Evolutionary conservation across 768 basidiomycete genomes (phyloP), one percentile per base, ranked within the genome.

Genomic region (Psilocybe sp.): DNA sequence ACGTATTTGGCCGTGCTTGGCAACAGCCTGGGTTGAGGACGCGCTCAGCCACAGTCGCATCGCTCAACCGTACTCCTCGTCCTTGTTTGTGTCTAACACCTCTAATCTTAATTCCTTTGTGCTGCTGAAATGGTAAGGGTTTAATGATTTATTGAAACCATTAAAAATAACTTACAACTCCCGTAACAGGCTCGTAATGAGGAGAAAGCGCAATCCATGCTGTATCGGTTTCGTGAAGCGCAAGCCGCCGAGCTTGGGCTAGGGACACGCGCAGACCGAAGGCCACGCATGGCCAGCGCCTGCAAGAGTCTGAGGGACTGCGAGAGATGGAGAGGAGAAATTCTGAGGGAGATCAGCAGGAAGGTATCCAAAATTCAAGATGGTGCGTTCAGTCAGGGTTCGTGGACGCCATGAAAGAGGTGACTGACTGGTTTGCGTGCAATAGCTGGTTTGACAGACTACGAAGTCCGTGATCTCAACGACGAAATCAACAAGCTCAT

Each of bases 291-390:
- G 87, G 94, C 96, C 10, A 88, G 87, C 56, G 80, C 84, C 11
- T 95, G 93, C 65, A 95, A 95, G 68, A 94, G 88, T 60, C 65
- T 98, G 59, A 75, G 92, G 34, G 94, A 98, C 42, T 95, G 92
- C 60, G 96, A 99, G 68, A 76, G 93, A 48, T 98, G 94, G 93
- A 73, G 96, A 64, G 96, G 95, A 49, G 96, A 98, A 68, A 92
- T 98, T 15, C 64, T 99, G 48, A 75, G 93, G 38, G 96, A 99
- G 63, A 94, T 98, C 43, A 93, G 91, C 64, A 66, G 96, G 53
- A 98, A 99, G 66, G 96, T 98, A 19, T 93, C 92, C 13, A 98
- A 98, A 69, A 98, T 98, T 40, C 96, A 99, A 67, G 96, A 99
- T 62, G 71, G 93, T 94, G 31, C 52, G 89, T 73, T 1, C 28